Evolutionary conservation across 1,139 yeast genomes (phyloP), one percentile per base, ranked within the genome.

Genomic region (Hemisphaericaspora xylofermentans): DNA sequence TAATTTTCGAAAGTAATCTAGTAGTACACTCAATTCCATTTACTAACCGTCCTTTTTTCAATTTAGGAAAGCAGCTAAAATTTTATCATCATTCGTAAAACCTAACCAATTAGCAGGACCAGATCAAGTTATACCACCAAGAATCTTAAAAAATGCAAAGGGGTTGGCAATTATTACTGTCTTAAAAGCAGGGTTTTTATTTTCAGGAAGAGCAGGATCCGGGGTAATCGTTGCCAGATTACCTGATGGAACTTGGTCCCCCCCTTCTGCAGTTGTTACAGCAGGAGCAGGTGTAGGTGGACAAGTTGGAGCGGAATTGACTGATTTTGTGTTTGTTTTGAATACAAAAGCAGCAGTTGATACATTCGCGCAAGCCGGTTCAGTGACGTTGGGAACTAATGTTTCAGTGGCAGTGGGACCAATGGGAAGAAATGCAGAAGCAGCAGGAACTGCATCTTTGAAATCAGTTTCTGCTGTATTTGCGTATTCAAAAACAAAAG

Each of bases 221-320:
- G 98, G 98, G 48, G 88, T 93, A 27, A 86, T 93, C 48, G 94
- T 93, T 22, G 96, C 98, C 6, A 74, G 98, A 47, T 74, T 93
- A 40, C 94, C 94, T 2, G 98, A 93, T 63, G 98, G 98, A 1
- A 66, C 82, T 0, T 93, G 98, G 98, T 88, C 97, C n/a, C 94
- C 98, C 1, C 98, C 98, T 1, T 84, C 96, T 2, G 98, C 97
- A 8, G 85, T 93, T 53, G 84, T 82, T 38, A 87, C 97, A 19
- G 98, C 96, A 1, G 98, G 98, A 53, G 98, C 97, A 3, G 98
- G 98, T 57, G 97, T 94, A 4, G 98, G 98, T 44, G 98, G 98
- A 33, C 95, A 89, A 67, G 80, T 93, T 51, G 98, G 98, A 32
- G 94, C 96, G 5, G 98, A 93, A 61, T 71, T 93, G 55, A 93